Conservation (phyloP, 129 eudicot genomes). For the Dittrichia graveolens region DNA sequence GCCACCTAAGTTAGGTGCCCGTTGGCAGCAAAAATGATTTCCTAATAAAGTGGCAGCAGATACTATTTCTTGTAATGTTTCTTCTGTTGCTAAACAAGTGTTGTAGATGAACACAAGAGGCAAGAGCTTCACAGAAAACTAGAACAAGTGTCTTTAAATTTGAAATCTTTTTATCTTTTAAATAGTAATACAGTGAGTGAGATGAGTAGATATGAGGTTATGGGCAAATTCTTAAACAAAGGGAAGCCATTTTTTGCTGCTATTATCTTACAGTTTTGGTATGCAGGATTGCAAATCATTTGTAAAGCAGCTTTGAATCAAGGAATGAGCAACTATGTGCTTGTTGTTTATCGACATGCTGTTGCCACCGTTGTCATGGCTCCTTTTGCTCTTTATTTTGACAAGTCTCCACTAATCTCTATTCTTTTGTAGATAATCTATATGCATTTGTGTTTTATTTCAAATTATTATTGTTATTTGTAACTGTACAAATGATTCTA, state of each 20-base stretch:
- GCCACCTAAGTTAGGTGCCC: too few species aligned
- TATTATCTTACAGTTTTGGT: slow-evolving; percentile 54
- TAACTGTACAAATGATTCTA: not conserved
- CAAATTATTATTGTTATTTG: not conserved
- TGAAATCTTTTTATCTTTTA: not conserved
- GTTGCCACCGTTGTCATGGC: slow-evolving; percentile 53
- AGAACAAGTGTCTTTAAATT: not conserved
- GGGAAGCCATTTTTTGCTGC: slow-evolving; percentile 56
- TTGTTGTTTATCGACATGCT: slow-evolving; percentile 57
- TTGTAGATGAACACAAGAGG: slow-evolving; percentile 26
- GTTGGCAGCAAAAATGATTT: too few species aligned
- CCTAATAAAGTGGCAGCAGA: slow-evolving; percentile 13
- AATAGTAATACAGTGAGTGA: not conserved
- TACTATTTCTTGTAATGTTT: not conserved
- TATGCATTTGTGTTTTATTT: slow-evolving; percentile 1
- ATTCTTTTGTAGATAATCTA: not conserved
- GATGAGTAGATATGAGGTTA: slow-evolving; percentile 27
- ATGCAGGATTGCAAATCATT: slow-evolving; percentile 51
- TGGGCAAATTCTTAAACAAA: slow-evolving; percentile 18
- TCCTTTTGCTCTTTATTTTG: slow-evolving; percentile 58
- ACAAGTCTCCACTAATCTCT: slow-evolving; percentile 40
- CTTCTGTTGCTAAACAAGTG: not conserved
- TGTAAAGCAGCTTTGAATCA: slow-evolving; percentile 54
- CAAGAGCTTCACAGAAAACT: slow-evolving; percentile 3
- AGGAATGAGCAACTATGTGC: slow-evolving; percentile 63